phyloP scores from a whole-genome alignment of 1,139 yeast genomes.

The Blastobotrys proliferans region DNA sequence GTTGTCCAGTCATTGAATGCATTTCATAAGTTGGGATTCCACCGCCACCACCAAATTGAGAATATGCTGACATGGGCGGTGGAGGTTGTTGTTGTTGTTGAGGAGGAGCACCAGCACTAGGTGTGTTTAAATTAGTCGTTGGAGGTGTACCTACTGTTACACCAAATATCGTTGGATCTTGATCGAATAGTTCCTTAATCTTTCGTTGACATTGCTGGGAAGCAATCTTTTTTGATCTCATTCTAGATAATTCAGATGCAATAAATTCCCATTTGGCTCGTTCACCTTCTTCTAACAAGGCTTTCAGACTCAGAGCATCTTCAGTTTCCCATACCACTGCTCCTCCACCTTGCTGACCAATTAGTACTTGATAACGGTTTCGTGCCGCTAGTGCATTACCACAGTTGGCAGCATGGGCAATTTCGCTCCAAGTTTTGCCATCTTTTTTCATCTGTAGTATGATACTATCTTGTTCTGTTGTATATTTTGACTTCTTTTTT shows the following conservation, averaged over 20 bases:
- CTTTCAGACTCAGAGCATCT: conserved; percentile 51
- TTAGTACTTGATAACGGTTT: conserved; percentile 72
- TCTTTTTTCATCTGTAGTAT: conserved; percentile 58
- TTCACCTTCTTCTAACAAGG: conserved; percentile 63
- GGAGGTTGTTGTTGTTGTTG: neutral
- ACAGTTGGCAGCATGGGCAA: conserved; percentile 62
- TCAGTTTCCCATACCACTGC: conserved; percentile 59
- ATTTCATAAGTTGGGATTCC: no score
- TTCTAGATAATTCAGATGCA: conserved; percentile 56
- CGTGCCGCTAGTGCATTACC: conserved; percentile 71
- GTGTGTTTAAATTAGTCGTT: no score
- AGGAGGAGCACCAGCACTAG: neutral
- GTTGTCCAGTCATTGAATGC: no score
- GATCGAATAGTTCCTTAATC: conserved; percentile 50
- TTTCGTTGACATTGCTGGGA: conserved; percentile 55
- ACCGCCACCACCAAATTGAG: no score
- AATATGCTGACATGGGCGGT: no score
- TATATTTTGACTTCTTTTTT: conserved; percentile 61
- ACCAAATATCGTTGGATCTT: conserved; percentile 56
- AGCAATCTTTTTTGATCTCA: conserved; percentile 53
- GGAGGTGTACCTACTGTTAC: conserved; percentile 30
- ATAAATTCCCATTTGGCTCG: conserved; percentile 66
- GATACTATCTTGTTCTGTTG: conserved; percentile 63
- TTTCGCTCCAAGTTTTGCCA: conserved; percentile 71
- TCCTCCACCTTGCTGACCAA: conserved; percentile 81